These are phyloP conservation scores for Cercospora nicotianae DNA, from an alignment of 2,329 filamentous ascomycete species.

Conservation along the genomic window DNA sequence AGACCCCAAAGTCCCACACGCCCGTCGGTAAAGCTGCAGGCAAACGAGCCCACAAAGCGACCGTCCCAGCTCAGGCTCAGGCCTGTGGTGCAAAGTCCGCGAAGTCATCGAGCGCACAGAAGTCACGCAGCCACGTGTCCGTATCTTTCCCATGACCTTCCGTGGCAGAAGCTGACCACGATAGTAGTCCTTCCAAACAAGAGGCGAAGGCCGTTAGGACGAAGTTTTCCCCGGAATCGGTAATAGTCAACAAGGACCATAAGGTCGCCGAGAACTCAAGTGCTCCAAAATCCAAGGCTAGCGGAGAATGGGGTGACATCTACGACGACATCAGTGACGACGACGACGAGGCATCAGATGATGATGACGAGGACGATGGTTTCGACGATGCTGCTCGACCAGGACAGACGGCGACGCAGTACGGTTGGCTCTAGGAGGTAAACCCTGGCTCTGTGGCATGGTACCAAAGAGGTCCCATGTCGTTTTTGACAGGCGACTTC, in stretches of 20 bases:
- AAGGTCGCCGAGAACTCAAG: background rate
- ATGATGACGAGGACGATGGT: background rate
- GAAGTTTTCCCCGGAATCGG: background rate
- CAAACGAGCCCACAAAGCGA: background rate
- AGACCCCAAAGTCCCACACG: background rate
- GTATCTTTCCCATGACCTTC: background rate
- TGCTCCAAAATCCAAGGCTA: background rate
- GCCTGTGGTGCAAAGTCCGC: background rate
- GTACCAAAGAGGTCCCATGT: background rate
- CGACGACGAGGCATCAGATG: background rate
- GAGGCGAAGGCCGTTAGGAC: background rate
- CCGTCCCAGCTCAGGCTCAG: background rate
- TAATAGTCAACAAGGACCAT: background rate
- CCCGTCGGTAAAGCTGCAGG: background rate
- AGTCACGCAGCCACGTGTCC: too few species aligned
- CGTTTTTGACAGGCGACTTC: background rate
- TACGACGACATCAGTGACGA: background rate
- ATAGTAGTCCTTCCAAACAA: background rate
- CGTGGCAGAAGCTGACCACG: background rate
- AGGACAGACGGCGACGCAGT: slow-evolving; percentile 2
- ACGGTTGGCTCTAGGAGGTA: background rate
- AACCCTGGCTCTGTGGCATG: background rate
- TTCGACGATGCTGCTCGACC: background rate
- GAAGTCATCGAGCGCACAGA: background rate
- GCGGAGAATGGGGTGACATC: background rate